Base-by-base conservation (phyloP, 345 rosid species). In the Cardamine chenopodiifolia region DNA sequence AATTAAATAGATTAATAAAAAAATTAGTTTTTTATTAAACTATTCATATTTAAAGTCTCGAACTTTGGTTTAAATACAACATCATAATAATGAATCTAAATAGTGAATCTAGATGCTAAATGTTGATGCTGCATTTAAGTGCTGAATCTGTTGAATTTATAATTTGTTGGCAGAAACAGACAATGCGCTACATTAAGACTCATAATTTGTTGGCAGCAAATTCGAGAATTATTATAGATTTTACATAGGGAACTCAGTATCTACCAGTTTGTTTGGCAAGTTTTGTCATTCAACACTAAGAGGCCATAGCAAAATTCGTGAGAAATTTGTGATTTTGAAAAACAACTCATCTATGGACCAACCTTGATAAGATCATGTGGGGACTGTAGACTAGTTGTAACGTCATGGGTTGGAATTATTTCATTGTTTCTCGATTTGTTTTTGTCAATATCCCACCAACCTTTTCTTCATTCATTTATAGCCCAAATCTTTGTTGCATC, bases 401-500 rank as follows among this genome's bases (percentile, higher is more conserved):
- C 31, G 79, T 73, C 75, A 79, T 77, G 80, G 80, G 80, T 57
- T 70, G 72, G 45, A 64, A 64, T 71, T 71, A 71, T 71, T 65
- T 71, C 72, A 64, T 37, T 71, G 58, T 32, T 62, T 40, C 62
- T 26, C 68, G 37, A 28, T 57, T 71, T 48, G 70, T 48, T 49
- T 47, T 65, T 70, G 80, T 70, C 80, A 48, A 35, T 57, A 63
- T 65, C 72, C 49, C 67, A 77, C 76, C 76, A 77, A 70, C 76
- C 64, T 77, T 31, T 71, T 77, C 80, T 65, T 77, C 72, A 6
- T 48, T 65, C 72, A 69, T 56, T 71, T 65, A 77, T 71, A 64
- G 15, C 39, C 45, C 81, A 73, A 72, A 78, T 78, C 74, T 78
- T 78, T 78, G 78, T 72, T 78, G 64, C 45, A 29, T 25, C 54